A percentile compares a stretch with the other conserved stretches of the same genome.
Evolutionary conservation across 768 basidiomycete species (phyloP).

Genomic region (Lyophyllum atratum): DNA sequence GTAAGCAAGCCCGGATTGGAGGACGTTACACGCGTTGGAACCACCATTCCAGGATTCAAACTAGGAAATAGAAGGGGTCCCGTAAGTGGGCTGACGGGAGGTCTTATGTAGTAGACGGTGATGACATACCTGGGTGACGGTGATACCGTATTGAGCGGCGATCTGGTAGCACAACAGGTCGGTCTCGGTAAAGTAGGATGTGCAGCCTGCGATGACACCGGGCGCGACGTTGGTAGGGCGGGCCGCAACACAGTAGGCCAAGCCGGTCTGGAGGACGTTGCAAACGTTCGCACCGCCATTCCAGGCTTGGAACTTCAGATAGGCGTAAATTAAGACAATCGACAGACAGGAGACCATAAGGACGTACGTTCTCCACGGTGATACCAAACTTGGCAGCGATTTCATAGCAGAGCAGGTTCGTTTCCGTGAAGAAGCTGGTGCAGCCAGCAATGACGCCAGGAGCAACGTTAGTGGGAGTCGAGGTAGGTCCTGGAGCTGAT

Average conservation of each 20-base stretch:
- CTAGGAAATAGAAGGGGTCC: background rate
- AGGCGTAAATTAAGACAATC: background rate
- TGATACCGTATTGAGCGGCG: slow-evolving; percentile 4
- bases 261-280: background rate
- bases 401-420: slow-evolving; percentile 6
- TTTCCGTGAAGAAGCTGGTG: slow-evolving; percentile 11
- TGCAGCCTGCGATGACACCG: slow-evolving; percentile 7
- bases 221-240: slow-evolving; percentile 6
- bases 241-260: slow-evolving; percentile 7
- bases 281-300: slow-evolving; percentile 6
- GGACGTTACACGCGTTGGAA: slow-evolving; percentile 5
- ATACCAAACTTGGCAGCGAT: slow-evolving; percentile 8
- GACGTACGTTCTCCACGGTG: slow-evolving; percentile 6
- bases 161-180: slow-evolving; percentile 9
- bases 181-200: slow-evolving; percentile 9
- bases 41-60: slow-evolving; percentile 10
- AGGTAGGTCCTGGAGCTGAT: background rate
- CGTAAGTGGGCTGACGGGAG: background rate
- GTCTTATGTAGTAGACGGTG: background rate
- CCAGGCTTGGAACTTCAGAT: slow-evolving; percentile 2
- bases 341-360: background rate
- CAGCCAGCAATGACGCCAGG: slow-evolving; percentile 7
- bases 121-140: slow-evolving; percentile 1
- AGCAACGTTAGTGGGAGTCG: slow-evolving; percentile 2
- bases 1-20: slow-evolving; percentile 4